Conservation (phyloP, 2,329 filamentous ascomycete species). For the Myriangium duriaei region DNA sequence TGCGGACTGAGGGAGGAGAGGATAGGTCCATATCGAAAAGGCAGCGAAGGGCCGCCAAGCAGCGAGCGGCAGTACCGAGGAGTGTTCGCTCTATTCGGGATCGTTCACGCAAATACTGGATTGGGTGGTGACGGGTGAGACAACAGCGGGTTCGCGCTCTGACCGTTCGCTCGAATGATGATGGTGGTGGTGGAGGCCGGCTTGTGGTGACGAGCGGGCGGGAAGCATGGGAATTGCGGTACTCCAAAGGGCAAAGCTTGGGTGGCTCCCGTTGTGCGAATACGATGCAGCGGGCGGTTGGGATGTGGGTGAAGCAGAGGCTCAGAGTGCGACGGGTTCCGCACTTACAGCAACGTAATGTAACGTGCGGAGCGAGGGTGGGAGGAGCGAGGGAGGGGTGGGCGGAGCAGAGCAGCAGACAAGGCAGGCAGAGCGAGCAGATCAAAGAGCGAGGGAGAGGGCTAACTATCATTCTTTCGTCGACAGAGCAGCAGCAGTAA, state of each 20-base stretch:
- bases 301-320: not conserved
- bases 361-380: conserved; percentile 1
- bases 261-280: no score
- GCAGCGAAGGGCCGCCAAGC: conserved; percentile 7
- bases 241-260: not conserved
- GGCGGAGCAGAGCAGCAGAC: no score
- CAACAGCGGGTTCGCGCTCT: conserved; percentile 9
- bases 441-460: no score
- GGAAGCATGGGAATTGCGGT: not conserved
- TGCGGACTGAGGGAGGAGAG: conserved; percentile 23
- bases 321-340: not conserved
- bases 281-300: not conserved
- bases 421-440: no score
- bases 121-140: conserved; percentile 9
- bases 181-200: no score
- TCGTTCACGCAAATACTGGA: conserved; percentile 3
- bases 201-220: no score
- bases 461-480: no score
- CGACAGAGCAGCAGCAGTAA: no score
- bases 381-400: no score
- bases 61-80: conserved; percentile 3
- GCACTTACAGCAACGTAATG: not conserved
- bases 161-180: conserved; percentile 6
- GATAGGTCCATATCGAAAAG: conserved; percentile 13
- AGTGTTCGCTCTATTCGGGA: no score